Base-by-base conservation (phyloP, 192 early-diverging fungal genomes). In the Rhizophagus prolifer region DNA sequence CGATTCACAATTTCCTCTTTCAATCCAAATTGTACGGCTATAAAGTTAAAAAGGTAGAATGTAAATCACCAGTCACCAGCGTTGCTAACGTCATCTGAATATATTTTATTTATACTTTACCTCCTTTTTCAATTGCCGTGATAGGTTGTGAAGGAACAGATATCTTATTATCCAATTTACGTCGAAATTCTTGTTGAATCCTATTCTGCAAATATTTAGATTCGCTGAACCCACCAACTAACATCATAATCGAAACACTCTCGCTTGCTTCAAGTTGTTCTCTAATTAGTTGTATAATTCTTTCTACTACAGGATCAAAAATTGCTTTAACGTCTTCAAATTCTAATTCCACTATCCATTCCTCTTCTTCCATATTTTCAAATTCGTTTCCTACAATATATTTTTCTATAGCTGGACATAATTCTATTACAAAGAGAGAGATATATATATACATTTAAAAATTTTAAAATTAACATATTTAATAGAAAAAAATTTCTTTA, bases 181-280 rank as follows among this genome's bases (percentile, higher is more conserved):
- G 60, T 12, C 78, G 73, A 80, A 86, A 86, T 61, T 85, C 82
- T 60, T 86, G 68, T 38, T 83, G 80, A 13, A 86, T 82, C n/a
- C 85, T 82, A 41, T 83, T 81, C 47, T 82, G 82, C 19, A 88
- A 65, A 70, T 88, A 88, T 12, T 82, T 83, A 14, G 85, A 86
- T 1, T 83, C 81, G 14, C 87, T 84, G 76, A 88, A 88, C 0
- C 87, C 87, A 77, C 87, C 87, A 21, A 86, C 84, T 46, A 88
- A 61, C 54, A 88, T 83, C 36, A 88, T 82, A 12, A 31, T 85
- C 85, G 36, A 82, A 82, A 25, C 68, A 44, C 31, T 67, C n/a
- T 79, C 70, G 13, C 82, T 79, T 70, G 84, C 81, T 30, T 82
- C 74, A 14, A 88, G 62, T 50, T 87, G 86, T 28, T 85, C 82